Conservation (phyloP, 352 stramenopile species). For the Phytopythium oedochilum region DNA sequence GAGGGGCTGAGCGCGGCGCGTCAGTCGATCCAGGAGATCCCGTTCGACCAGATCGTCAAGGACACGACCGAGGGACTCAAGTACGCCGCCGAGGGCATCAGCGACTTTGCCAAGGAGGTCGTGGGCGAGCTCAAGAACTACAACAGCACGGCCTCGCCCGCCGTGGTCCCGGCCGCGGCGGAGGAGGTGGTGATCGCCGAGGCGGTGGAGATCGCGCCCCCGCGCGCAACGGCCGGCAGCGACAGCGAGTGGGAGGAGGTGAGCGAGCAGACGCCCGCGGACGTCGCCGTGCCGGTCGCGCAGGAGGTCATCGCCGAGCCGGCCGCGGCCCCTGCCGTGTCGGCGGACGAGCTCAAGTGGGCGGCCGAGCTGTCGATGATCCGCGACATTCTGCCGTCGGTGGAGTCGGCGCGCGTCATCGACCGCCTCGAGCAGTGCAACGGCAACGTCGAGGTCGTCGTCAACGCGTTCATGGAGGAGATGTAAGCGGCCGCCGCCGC, state of each 20-base stretch:
- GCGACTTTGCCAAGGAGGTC: conserved; percentile 71
- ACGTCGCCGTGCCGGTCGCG: conserved; percentile 16
- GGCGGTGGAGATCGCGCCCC: conserved; percentile 17
- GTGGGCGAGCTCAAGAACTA: conserved; percentile 69
- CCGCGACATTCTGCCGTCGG: conserved; percentile 67
- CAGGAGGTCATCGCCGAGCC: conserved; percentile 35
- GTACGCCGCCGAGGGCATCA: conserved; percentile 63
- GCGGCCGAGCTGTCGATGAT: conserved; percentile 60
- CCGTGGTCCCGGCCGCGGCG: conserved; percentile 18
- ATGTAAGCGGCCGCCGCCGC: conserved; percentile 16
- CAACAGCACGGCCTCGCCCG: conserved; percentile 26
- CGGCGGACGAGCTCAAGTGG: conserved; percentile 80
- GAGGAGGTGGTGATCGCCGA: conserved; percentile 19
- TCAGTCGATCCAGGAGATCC: conserved; percentile 72
- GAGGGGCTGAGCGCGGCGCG: conserved; percentile 47
- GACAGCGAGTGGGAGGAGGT: conserved; percentile 77
- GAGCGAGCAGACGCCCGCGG: conserved; percentile 26
- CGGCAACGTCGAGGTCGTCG: conserved; percentile 75
- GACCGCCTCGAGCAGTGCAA: conserved; percentile 75
- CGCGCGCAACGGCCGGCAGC: conserved; percentile 14
- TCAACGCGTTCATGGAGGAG: conserved; percentile 82
- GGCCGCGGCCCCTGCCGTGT: conserved; percentile 25
- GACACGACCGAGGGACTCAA: conserved; percentile 78
- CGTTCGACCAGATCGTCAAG: conserved; percentile 79
- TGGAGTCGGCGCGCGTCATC: conserved; percentile 38